phyloP scores from a whole-genome alignment of 2,329 filamentous ascomycete species.

The Ceratocystis cubensis region DNA sequence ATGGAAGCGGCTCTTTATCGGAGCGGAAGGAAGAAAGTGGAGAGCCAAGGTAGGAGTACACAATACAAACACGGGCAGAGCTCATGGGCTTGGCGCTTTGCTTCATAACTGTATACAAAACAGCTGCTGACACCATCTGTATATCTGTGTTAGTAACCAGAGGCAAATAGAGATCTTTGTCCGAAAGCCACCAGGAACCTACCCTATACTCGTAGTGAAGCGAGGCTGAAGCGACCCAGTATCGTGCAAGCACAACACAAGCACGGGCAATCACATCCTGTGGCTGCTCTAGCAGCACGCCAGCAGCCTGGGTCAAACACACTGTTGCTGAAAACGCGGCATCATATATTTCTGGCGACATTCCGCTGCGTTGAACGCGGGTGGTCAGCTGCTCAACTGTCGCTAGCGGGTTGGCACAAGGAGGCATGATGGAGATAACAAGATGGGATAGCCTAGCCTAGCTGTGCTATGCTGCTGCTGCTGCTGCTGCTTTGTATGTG shows the following conservation, averaged over 20 bases:
- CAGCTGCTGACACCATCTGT: slow-evolving; percentile 17
- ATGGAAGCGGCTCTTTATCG: slow-evolving; percentile 25
- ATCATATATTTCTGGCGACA: slow-evolving; percentile 59
- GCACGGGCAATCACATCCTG: slow-evolving; percentile 79
- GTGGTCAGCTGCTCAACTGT: slow-evolving; percentile 56
- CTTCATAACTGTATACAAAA: slow-evolving; percentile 18
- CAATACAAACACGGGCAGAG: slow-evolving; percentile 42
- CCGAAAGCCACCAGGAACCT: slow-evolving; percentile 21
- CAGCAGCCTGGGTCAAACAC: slow-evolving; percentile 63
- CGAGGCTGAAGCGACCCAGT: slow-evolving; percentile 53
- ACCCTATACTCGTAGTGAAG: slow-evolving; percentile 48
- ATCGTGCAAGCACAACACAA: slow-evolving; percentile 68
- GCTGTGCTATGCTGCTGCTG: not conserved
- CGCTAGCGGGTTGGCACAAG: slow-evolving; percentile 56
- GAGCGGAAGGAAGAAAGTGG: slow-evolving; percentile 39
- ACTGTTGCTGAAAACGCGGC: slow-evolving; percentile 59
- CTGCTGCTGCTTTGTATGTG: not conserved
- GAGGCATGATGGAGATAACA: slow-evolving; percentile 14
- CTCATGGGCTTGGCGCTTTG: slow-evolving; percentile 8
- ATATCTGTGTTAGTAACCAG: not conserved
- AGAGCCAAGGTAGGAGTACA: slow-evolving; percentile 70
- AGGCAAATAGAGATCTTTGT: not conserved
- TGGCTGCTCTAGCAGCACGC: slow-evolving; percentile 68
- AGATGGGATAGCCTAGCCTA: not conserved
- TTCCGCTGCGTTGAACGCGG: slow-evolving; percentile 40